Base-by-base conservation (phyloP, 495 filamentous ascomycete genomes). In the Aspergillus conjunctus region DNA sequence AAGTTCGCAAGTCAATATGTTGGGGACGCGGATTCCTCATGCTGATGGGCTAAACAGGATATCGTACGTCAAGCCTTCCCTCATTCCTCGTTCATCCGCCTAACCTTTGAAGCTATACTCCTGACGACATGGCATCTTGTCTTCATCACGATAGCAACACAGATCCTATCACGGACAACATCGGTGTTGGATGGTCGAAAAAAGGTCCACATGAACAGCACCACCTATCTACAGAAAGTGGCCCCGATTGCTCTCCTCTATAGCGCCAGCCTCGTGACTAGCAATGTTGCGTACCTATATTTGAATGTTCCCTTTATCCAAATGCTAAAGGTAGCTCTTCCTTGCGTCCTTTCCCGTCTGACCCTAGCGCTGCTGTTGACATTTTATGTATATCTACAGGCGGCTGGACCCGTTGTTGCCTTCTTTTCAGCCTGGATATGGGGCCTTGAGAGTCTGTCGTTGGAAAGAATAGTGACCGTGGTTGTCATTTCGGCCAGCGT, bases 291-390 rank as follows among this genome's bases (percentile, higher is more conserved):
- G 14, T 92, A 91, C 70, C 76, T 92, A 21, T 91, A 91, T 71
- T 78, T 91, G 15, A 87, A 82, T 63, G 88, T 92, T 5, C 79
- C 87, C 26, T 92, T 92, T 72, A 91, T 91, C 66, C 89, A 92
- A 75, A 91, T 92, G 88, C 80, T 91, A 61, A 92, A 92, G 83
- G 85, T 87, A 65, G 15, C 73, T 59, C 6, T 8, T 9, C 31
- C 14, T 45, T n/a, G 1, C 26, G n/a, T 34, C 34, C 43, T 45
- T 32, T 39, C 22, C 18, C 17, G n/a, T n/a, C 48, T 51, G 7
- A 41, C 34, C 26, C 51, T 18, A 39, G 7, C 33, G 12, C 33
- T 12, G 33, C 33, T n/a, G n/a, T n/a, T n/a, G 12, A 7, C 7
- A 37, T 3, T 8, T 14, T 18, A 20, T 41, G 20, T 41, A 52